phyloP scores from a whole-genome alignment of 331 rosid genomes.

The Malus hybrid region DNA sequence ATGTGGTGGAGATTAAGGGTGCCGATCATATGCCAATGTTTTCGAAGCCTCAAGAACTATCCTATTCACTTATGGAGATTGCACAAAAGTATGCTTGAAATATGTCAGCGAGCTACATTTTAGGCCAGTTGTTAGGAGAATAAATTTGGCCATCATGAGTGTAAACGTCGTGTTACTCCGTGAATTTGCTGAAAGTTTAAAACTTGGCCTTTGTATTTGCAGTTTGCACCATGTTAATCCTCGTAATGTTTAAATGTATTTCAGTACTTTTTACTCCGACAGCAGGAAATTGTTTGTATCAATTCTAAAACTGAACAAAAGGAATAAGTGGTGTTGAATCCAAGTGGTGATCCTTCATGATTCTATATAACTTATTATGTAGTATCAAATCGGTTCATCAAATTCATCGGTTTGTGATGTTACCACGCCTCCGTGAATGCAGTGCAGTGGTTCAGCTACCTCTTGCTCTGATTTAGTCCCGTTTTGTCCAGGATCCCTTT shows the following conservation, averaged over 20 bases:
- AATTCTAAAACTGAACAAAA: background rate
- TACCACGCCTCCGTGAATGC: conserved; percentile 48
- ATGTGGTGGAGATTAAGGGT: conserved; percentile 35
- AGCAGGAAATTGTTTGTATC: background rate
- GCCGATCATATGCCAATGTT: conserved; percentile 73
- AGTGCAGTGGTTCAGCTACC: conserved; percentile 48
- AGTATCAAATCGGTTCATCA: conserved; percentile 14
- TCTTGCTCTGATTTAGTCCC: conserved; percentile 61
- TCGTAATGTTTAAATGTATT: background rate
- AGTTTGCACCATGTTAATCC: background rate
- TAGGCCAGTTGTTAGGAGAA: background rate
- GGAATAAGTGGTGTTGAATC: background rate
- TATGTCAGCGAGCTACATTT: background rate
- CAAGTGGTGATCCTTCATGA: background rate
- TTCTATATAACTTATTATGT: background rate
- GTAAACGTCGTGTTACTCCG: background rate
- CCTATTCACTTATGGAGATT: conserved; percentile 27
- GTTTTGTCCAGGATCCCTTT: conserved; percentile 65
- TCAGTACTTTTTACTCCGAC: background rate
- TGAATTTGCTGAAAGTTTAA: background rate
- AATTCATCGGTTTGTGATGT: conserved; percentile 29
- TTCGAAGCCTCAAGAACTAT: conserved; percentile 43
- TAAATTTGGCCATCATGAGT: background rate
- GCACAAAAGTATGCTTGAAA: conserved; percentile 20
- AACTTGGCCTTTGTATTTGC: background rate